Percentiles rank a stretch among this genome's conserved stretches.
phyloP scores from a whole-genome alignment of 139 green algal species.

The Limnomonas spitsbergensis region DNA sequence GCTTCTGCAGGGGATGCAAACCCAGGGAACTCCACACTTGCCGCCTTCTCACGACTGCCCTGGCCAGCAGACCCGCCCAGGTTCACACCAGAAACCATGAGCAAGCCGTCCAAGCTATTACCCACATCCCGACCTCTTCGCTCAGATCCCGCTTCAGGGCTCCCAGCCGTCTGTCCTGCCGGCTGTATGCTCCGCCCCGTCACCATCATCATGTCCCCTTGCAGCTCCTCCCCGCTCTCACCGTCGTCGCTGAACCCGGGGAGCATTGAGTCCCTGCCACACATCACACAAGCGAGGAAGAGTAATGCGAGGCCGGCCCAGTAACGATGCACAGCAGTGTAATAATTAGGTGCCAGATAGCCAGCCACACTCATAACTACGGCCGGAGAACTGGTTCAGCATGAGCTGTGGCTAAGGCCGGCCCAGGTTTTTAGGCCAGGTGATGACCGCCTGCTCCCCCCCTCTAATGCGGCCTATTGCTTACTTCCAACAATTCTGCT shows the following conservation, averaged over 20 bases:
- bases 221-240: constrained; percentile 17
- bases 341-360: no score
- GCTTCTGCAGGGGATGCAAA: not conserved
- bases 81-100: not conserved
- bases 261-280: constrained; percentile 12
- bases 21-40: not conserved
- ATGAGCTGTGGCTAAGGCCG: no score
- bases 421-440: no score
- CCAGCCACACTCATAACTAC: no score
- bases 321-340: no score
- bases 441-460: no score
- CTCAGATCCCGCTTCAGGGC: no score
- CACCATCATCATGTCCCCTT: constrained; percentile 13
- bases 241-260: constrained; percentile 8
- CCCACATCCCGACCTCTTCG: not conserved
- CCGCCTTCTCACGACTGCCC: not conserved
- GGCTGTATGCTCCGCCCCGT: constrained; percentile 1
- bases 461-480: no score
- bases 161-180: not conserved
- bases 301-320: no score
- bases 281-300: no score
- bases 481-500: no score
- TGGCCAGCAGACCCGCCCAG: not conserved
- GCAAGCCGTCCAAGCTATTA: not conserved
- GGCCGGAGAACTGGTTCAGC: no score